Evolutionary conservation across 2,329 filamentous ascomycete genomes (phyloP).

Genomic region (Sphaerulina musiva): DNA sequence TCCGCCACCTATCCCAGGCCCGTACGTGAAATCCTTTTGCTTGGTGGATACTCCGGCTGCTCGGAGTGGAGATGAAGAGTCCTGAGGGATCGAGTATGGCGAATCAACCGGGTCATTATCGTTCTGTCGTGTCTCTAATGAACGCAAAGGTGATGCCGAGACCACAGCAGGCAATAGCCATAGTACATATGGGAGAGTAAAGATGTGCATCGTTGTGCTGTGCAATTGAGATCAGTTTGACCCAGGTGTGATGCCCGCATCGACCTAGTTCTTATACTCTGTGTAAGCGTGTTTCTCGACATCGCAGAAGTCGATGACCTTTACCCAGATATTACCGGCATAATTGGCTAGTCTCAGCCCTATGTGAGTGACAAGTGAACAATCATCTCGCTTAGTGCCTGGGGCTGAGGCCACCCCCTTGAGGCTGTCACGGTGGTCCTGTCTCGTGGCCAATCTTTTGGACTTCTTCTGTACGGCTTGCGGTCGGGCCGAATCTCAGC

Average conservation of each 20-base stretch:
- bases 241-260: not conserved
- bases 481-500: too few relatives aligned
- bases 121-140: not conserved
- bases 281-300: not conserved
- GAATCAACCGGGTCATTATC: not conserved
- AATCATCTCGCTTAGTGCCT: not conserved
- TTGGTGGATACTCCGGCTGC: not conserved
- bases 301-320: not conserved
- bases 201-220: not conserved
- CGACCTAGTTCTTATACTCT: not conserved
- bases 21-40: not conserved
- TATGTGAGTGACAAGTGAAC: not conserved
- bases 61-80: not conserved
- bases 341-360: not conserved
- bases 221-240: not conserved
- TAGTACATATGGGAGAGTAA: not conserved
- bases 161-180: not conserved
- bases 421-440: not conserved
- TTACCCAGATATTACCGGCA: not conserved
- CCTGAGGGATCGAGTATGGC: not conserved
- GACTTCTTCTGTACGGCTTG: too few relatives aligned
- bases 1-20: conserved; percentile 2
- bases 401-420: not conserved
- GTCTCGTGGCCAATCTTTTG: not conserved
- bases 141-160: not conserved